phyloP scores from a whole-genome alignment of 1,284 basidiomycete species.

The Laetiporus sulphureus region DNA sequence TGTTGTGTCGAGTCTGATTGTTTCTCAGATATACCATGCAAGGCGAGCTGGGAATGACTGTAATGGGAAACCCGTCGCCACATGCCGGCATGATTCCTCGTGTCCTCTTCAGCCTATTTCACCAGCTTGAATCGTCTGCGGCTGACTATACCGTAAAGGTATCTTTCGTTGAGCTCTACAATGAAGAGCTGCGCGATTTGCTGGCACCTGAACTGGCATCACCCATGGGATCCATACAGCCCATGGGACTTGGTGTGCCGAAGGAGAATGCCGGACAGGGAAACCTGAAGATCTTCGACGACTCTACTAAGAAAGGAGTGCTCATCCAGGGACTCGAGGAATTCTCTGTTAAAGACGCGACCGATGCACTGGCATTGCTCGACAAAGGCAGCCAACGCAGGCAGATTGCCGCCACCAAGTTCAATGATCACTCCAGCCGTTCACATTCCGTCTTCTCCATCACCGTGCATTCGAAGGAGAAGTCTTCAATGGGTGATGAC shows the following conservation, averaged over 20 bases:
- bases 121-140: constrained; percentile 72
- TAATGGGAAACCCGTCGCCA: constrained; percentile 81
- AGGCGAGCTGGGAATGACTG: constrained; percentile 78
- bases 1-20: constrained; percentile 5
- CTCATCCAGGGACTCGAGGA: constrained; percentile 96
- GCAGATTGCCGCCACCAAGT: constrained; percentile 94
- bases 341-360: constrained; percentile 75
- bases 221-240: constrained; percentile 53
- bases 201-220: constrained; percentile 69
- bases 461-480: constrained; percentile 90
- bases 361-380: constrained; percentile 82
- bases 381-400: constrained; percentile 86
- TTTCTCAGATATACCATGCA: constrained; percentile 84
- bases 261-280: constrained; percentile 37
- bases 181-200: constrained; percentile 96
- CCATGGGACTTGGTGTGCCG: constrained; percentile 56
- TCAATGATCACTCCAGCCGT: constrained; percentile 96
- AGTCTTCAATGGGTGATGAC: constrained; percentile 76
- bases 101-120: constrained; percentile 88
- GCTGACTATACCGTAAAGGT: constrained; percentile 92
- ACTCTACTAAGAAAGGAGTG: constrained; percentile 81
- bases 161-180: constrained; percentile 97
- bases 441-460: constrained; percentile 99
- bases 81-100: constrained; percentile 98
- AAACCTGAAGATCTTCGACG: constrained; percentile 90